Evolutionary conservation across 345 rosid genomes (phyloP), one percentile per base, ranked within the genome.

Genomic region (Cardamine occulta): DNA sequence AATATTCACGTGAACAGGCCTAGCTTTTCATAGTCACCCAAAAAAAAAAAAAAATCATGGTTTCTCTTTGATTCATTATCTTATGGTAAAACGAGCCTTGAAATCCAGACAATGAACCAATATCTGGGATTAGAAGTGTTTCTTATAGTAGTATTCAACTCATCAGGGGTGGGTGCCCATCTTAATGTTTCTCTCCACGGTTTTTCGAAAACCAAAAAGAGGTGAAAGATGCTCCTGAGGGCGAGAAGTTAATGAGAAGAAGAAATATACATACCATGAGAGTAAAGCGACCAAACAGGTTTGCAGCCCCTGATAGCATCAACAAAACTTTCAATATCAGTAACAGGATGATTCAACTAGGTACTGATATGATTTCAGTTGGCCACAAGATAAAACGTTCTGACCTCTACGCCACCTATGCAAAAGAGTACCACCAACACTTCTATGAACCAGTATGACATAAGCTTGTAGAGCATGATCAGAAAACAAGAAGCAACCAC

Each of bases 401-500:
- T 19, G 54, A 95, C 99, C 99, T 95, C 97, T 44, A 88, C 86
- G 19, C 99, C 97, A 56, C 97, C 99, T 37, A 95, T 90, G 88
- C 97, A 90, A 81, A 95, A 95, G 55, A 92, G 85, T 68, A 89
- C 93, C 78, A 92, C 97, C 88, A 95, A 85, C 59, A 92, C 85
- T 83, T 90, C 97, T 47, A 92, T 77, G 73, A 95, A 95, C 99
- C 96, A 89, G 86, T 57, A 82, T 44, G 99, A 92, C 99, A 95
- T 95, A 61, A 90, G 84, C 80, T 90, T 90, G 90, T 92, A 95
- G 63, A 95, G 99, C 99, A 92, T 92, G 82, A 92, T 79, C 84
- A 95, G 84, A 88, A 95, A 92, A 71, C 94, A 86, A 2, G 99
- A 95, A 80, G 99, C 99, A 80, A 89, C 58, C 85, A 90, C 97